phyloP scores from a whole-genome alignment of 306 rosid genomes.

The Amphicarpaea edgeworthii region DNA sequence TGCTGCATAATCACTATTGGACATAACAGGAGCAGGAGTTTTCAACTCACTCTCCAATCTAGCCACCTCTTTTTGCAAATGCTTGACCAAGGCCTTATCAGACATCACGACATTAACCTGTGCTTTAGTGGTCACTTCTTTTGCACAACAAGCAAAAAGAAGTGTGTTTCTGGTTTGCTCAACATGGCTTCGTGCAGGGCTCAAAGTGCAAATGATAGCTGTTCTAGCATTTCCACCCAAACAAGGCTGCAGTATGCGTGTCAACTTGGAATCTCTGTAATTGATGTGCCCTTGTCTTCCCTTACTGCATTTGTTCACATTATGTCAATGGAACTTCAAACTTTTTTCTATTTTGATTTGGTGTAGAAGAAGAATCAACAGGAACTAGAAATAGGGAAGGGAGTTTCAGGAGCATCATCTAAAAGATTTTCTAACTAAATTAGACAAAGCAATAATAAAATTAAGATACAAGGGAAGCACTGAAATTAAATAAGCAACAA shows the following conservation, averaged over 20 bases:
- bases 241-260: slow-evolving; percentile 96
- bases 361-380: slow-evolving; percentile 28
- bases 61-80: slow-evolving; percentile 93
- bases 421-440: slow-evolving; percentile 22
- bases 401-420: slow-evolving; percentile 24
- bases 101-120: slow-evolving; percentile 99
- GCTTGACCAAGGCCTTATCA: slow-evolving; percentile 97
- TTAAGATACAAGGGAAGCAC: too few relatives aligned
- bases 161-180: slow-evolving; percentile 99
- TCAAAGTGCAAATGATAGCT: slow-evolving; percentile 95
- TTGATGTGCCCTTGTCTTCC: slow-evolving; percentile 93
- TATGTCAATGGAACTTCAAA: slow-evolving; percentile 18
- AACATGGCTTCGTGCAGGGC: slow-evolving; percentile 96
- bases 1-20: slow-evolving; percentile 70
- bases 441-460: neutral
- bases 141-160: slow-evolving; percentile 97
- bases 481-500: too few relatives aligned
- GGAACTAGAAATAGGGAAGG: slow-evolving; percentile 1
- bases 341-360: slow-evolving; percentile 7
- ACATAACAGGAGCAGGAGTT: slow-evolving; percentile 69
- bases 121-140: slow-evolving; percentile 96
- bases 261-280: slow-evolving; percentile 96
- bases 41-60: slow-evolving; percentile 95
- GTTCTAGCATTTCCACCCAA: slow-evolving; percentile 99
- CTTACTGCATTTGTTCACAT: slow-evolving; percentile 71